Percentiles rank a stretch among this genome's conserved stretches.
Evolutionary conservation across 192 early-diverging fungal species (phyloP).

Genomic region (Kickxella alabastrina): DNA sequence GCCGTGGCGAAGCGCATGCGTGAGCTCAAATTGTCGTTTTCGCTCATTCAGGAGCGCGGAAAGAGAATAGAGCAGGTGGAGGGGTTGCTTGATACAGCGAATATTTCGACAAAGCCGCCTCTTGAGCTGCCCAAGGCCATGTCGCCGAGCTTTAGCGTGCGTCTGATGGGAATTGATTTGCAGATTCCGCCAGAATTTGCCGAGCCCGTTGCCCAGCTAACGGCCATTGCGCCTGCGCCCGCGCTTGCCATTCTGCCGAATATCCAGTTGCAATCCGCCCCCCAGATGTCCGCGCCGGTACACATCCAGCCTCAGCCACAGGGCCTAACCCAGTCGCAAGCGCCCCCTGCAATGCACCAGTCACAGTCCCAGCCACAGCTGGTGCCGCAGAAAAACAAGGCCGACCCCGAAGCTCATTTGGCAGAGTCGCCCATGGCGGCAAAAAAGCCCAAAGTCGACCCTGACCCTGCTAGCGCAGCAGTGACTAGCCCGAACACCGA

Average conservation of each 20-base stretch:
- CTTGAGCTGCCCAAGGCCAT: slow-evolving; percentile 36
- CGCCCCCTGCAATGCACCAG: not conserved
- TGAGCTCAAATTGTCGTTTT: slow-evolving; percentile 48
- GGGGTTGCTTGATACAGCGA: slow-evolving; percentile 30
- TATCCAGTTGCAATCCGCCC: no score
- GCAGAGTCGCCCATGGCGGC: not conserved
- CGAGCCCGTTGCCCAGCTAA: slow-evolving; percentile 1
- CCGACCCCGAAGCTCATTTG: not conserved
- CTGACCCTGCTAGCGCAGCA: not conserved
- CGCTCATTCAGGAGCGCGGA: slow-evolving; percentile 45
- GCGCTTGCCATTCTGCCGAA: not conserved
- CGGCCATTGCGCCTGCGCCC: slow-evolving; percentile 14
- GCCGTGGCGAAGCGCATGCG: slow-evolving; percentile 44
- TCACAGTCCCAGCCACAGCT: slow-evolving; percentile 5
- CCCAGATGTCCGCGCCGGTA: slow-evolving; percentile 8
- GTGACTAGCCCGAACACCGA: slow-evolving; percentile 6
- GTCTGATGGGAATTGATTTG: slow-evolving; percentile 37
- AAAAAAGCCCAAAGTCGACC: slow-evolving; percentile 28
- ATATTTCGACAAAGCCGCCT: slow-evolving; percentile 24
- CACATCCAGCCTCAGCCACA: slow-evolving; percentile 35
- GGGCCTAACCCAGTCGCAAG: not conserved
- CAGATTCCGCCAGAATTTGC: slow-evolving; percentile 28
- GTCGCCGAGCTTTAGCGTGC: slow-evolving; percentile 42
- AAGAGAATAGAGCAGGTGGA: slow-evolving; percentile 40
- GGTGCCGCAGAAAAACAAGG: slow-evolving; percentile 40